phyloP scores from a whole-genome alignment of 768 basidiomycete species.

The Phaffia tasmanica region DNA sequence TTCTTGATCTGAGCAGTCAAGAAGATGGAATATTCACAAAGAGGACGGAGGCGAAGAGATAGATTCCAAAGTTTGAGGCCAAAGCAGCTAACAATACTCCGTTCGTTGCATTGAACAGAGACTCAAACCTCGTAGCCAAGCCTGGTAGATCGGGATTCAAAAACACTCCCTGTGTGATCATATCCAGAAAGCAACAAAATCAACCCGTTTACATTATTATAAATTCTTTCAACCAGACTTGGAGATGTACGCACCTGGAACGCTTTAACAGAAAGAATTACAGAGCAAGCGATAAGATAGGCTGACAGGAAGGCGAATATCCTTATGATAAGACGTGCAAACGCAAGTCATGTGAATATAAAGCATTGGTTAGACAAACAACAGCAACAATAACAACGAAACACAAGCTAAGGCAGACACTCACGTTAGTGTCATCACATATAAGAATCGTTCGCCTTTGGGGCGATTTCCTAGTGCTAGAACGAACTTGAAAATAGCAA shows the following conservation, averaged over 20 bases:
- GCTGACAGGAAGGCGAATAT: slow-evolving; percentile 72
- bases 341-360: slow-evolving; percentile 28
- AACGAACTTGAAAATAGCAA: slow-evolving; percentile 43
- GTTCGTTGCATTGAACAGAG: slow-evolving; percentile 63
- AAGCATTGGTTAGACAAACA: background rate
- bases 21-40: slow-evolving; percentile 49
- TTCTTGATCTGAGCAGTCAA: background rate
- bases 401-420: background rate
- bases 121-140: slow-evolving; percentile 44
- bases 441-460: slow-evolving; percentile 62
- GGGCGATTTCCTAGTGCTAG: slow-evolving; percentile 70
- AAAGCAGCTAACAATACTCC: slow-evolving; percentile 76
- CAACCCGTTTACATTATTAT: too few species aligned
- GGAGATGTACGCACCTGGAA: slow-evolving; percentile 49
- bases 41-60: slow-evolving; percentile 69
- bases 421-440: slow-evolving; percentile 30
- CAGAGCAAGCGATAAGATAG: slow-evolving; percentile 77
- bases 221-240: background rate
- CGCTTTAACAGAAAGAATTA: slow-evolving; percentile 68
- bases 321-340: slow-evolving; percentile 41
- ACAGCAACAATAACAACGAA: background rate
- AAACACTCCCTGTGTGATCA: slow-evolving; percentile 28
- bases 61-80: slow-evolving; percentile 79
- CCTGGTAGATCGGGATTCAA: slow-evolving; percentile 40
- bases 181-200: slow-evolving; percentile 18